Conservation (phyloP, 2,329 filamentous ascomycete genomes). For the Mycocentrospora acerina region DNA sequence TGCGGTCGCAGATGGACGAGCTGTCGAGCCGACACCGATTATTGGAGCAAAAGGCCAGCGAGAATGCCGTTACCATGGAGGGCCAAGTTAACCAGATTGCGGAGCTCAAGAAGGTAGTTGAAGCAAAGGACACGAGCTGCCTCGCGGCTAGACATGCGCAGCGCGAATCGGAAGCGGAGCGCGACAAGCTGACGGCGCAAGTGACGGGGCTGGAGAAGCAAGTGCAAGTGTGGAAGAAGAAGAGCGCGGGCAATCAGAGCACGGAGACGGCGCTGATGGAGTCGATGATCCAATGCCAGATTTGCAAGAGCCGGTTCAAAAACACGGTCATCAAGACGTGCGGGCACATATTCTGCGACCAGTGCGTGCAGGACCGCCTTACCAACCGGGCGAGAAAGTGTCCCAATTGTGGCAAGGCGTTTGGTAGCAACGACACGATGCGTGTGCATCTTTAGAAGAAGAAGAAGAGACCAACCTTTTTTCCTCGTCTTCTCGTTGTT, state of each 20-base stretch:
- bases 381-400: slow-evolving; percentile 92
- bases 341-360: slow-evolving; percentile 90
- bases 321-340: slow-evolving; percentile 92
- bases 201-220: slow-evolving; percentile 80
- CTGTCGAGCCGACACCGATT: slow-evolving; percentile 72
- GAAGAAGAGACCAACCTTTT: background rate
- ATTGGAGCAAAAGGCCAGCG: slow-evolving; percentile 70
- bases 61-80: slow-evolving; percentile 70
- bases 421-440: slow-evolving; percentile 91
- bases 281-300: slow-evolving; percentile 78
- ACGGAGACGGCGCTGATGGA: slow-evolving; percentile 83
- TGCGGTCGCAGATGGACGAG: slow-evolving; percentile 74
- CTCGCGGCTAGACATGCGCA: slow-evolving; percentile 63
- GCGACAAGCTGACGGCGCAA: slow-evolving; percentile 76
- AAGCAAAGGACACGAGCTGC: slow-evolving; percentile 71
- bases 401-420: slow-evolving; percentile 87
- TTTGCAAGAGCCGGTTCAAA: slow-evolving; percentile 92
- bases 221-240: slow-evolving; percentile 80
- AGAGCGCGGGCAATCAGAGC: slow-evolving; percentile 76
- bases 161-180: slow-evolving; percentile 66
- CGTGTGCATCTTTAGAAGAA: slow-evolving; percentile 40
- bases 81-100: slow-evolving; percentile 72
- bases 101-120: slow-evolving; percentile 73
- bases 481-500: too few species aligned
- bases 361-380: slow-evolving; percentile 86